These are phyloP conservation scores for Lichtheimia hyalospora DNA, from an alignment of 371 early-diverging fungal species.

Conservation along the genomic window DNA sequence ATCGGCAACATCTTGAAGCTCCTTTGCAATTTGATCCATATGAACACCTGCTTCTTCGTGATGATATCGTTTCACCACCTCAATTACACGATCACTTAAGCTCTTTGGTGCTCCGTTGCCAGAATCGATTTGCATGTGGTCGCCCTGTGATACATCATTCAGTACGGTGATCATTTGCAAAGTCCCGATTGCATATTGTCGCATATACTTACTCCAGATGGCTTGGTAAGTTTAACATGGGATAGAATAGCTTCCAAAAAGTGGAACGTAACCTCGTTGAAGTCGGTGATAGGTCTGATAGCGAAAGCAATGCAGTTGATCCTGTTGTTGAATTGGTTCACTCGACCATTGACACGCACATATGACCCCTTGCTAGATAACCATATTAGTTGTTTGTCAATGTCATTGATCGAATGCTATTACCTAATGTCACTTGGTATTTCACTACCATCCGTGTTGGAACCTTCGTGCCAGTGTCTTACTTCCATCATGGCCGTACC, in stretches of 20 bases:
- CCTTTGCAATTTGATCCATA: slow-evolving; percentile 33
- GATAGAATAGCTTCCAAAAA: slow-evolving; percentile 61
- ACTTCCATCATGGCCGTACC: slow-evolving; percentile 77
- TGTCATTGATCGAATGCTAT: too few relatives aligned
- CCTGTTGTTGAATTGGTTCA: slow-evolving; percentile 61
- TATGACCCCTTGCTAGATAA: slow-evolving; percentile 52
- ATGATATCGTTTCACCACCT: slow-evolving; percentile 22
- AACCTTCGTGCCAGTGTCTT: slow-evolving; percentile 56
- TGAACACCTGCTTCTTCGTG: slow-evolving; percentile 28
- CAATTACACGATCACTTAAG: slow-evolving; percentile 21
- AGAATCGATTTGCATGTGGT: slow-evolving; percentile 3
- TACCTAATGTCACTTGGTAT: too few relatives aligned
- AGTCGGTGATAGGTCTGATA: slow-evolving; percentile 62
- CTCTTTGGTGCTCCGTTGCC: slow-evolving; percentile 5
- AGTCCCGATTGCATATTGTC: too few relatives aligned
- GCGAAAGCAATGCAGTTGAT: slow-evolving; percentile 46
- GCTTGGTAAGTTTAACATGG: slow-evolving; percentile 56
- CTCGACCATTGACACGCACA: slow-evolving; percentile 67
- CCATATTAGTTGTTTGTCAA: not conserved
- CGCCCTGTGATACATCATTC: not conserved
- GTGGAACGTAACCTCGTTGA: slow-evolving; percentile 80
- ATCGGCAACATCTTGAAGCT: slow-evolving; percentile 34
- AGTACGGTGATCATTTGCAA: too few relatives aligned
- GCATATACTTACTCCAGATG: not conserved
- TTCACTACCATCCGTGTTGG: too few relatives aligned